phyloP scores from a whole-genome alignment of 2,329 filamentous ascomycete species.

The Malbranchea zuffiana region DNA sequence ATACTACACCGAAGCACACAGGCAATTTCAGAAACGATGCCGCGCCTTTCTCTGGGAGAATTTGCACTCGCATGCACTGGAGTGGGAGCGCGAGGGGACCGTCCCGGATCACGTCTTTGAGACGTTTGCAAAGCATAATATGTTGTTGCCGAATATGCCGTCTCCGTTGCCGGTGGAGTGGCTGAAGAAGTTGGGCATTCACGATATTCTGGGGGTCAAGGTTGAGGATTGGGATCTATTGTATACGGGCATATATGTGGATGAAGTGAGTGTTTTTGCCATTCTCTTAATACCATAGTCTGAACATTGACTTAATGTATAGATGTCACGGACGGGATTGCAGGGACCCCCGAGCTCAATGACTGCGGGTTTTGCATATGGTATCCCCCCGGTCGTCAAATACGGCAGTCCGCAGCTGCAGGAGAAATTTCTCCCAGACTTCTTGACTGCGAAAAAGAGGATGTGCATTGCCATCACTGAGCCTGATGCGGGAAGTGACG shows the following conservation, averaged over 20 bases:
- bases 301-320: slow-evolving; percentile 5
- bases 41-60: slow-evolving; percentile 56
- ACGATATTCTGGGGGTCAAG: slow-evolving; percentile 54
- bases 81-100: slow-evolving; percentile 58
- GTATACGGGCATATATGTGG: slow-evolving; percentile 57
- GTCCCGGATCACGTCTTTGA: slow-evolving; percentile 54
- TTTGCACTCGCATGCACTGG: slow-evolving; percentile 50
- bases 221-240: slow-evolving; percentile 66
- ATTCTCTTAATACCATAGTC: background rate
- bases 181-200: slow-evolving; percentile 54
- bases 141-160: slow-evolving; percentile 60
- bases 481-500: slow-evolving; percentile 61
- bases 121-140: slow-evolving; percentile 54
- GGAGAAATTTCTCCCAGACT: slow-evolving; percentile 55
- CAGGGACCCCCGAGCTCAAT: slow-evolving; percentile 53
- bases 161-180: slow-evolving; percentile 58
- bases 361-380: slow-evolving; percentile 62
- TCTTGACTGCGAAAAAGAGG: slow-evolving; percentile 55
- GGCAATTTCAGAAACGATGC: slow-evolving; percentile 55
- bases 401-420: slow-evolving; percentile 54
- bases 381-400: slow-evolving; percentile 59
- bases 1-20: slow-evolving; percentile 58
- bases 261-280: slow-evolving; percentile 44
- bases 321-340: slow-evolving; percentile 56
- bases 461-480: slow-evolving; percentile 71